Evolutionary conservation across 257 asterid species (phyloP).

Genomic region (Galeopsis tetrahit): DNA sequence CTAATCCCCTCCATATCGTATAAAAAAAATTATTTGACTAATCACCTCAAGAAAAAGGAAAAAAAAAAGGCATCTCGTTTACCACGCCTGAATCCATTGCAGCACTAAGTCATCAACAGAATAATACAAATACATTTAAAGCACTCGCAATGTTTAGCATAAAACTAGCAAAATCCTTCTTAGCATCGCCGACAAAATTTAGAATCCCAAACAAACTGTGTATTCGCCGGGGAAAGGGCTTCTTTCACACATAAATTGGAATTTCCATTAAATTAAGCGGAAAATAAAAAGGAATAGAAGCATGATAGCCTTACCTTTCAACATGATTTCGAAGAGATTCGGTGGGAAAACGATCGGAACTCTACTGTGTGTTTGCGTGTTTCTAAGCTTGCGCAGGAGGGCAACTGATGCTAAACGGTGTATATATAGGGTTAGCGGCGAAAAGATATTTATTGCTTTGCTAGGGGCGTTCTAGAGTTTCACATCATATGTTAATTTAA

Average conservation of each 20-base stretch:
- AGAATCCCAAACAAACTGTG: constrained; percentile 16
- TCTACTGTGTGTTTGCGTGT: constrained; percentile 42
- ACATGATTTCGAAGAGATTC: constrained; percentile 36
- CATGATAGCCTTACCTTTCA: constrained; percentile 43
- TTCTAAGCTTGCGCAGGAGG: constrained; percentile 52
- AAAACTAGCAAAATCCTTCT: constrained; percentile 17
- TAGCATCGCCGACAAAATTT: constrained; percentile 9
- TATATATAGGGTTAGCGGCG: constrained; percentile 41
- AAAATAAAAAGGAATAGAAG: not conserved
- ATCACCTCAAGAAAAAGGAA: constrained; percentile 1
- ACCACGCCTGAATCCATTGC: constrained; percentile 16
- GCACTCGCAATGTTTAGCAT: not conserved
- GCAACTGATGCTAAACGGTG: constrained; percentile 29
- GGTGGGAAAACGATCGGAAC: constrained; percentile 34
- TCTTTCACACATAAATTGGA: constrained; percentile 10
- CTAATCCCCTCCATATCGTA: constrained; percentile 18
- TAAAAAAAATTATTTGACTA: not conserved
- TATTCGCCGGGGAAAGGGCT: not conserved
- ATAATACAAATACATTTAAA: not conserved
- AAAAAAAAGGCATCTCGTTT: constrained; percentile 17
- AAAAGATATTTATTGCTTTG: constrained; percentile 14
- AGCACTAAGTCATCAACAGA: constrained; percentile 18
- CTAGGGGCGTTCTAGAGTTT: constrained; percentile 14
- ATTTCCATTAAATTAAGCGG: constrained; percentile 20
- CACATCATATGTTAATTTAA: not conserved